phyloP scores from a whole-genome alignment of 2,329 filamentous ascomycete species.

The Acephala macrosclerotiorum region DNA sequence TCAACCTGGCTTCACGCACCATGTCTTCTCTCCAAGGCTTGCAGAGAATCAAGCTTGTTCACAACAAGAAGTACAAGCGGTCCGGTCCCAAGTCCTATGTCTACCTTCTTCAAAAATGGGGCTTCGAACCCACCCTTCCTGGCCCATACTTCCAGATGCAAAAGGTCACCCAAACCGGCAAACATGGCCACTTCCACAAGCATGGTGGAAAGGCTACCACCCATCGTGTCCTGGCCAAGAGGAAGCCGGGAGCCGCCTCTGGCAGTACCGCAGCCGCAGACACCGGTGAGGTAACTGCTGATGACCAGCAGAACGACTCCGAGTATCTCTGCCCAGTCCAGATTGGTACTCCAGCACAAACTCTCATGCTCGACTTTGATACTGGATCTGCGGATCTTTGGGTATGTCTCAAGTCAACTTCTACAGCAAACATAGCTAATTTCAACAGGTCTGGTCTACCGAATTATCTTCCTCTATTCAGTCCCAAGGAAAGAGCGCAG shows the following conservation, averaged over 20 bases:
- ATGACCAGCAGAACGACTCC: conserved; percentile 73
- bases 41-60: conserved; percentile 56
- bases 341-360: conserved; percentile 72
- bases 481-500: conserved; percentile 39
- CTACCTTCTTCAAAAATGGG: conserved; percentile 65
- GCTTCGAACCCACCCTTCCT: conserved; percentile 66
- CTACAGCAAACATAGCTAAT: conserved; percentile 1
- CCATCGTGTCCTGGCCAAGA: conserved; percentile 57
- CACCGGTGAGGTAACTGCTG: conserved; percentile 59
- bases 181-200: conserved; percentile 55
- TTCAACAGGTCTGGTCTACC: conserved; percentile 60
- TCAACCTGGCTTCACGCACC: conserved; percentile 22
- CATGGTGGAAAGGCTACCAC: conserved; percentile 56
- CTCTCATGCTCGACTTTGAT: conserved; percentile 70
- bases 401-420: conserved; percentile 51
- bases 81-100: conserved; percentile 70
- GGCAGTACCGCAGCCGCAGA: conserved; percentile 41
- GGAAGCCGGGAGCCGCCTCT: conserved; percentile 44
- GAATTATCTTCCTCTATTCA: conserved; percentile 50
- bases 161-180: conserved; percentile 44
- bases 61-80: conserved; percentile 65
- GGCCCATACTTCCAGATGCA: conserved; percentile 66
- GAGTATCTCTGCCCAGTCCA: conserved; percentile 69
- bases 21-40: conserved; percentile 43
- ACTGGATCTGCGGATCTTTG: conserved; percentile 75